Percentiles rank a stretch among this genome's conserved stretches.
phyloP scores from a whole-genome alignment of 2,329 filamentous ascomycete genomes.

The Neonectria magnoliae region DNA sequence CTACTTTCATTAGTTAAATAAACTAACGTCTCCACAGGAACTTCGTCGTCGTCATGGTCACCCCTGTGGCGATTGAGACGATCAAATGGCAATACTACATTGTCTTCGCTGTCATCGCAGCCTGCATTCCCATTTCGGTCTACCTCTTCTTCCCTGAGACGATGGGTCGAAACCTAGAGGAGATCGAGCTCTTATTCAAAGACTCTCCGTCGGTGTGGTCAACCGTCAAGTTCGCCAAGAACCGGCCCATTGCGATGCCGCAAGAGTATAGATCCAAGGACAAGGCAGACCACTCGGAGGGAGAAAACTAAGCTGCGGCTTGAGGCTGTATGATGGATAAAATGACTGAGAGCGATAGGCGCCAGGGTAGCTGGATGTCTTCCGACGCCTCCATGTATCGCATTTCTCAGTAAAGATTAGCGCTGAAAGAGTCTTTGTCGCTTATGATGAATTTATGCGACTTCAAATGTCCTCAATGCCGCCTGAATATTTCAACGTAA shows the following conservation, averaged over 20 bases:
- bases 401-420: neutral
- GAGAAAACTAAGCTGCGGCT: neutral
- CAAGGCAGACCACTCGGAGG: slow-evolving; percentile 38
- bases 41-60: slow-evolving; percentile 66
- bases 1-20: too few species aligned
- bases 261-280: slow-evolving; percentile 44
- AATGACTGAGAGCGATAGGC: neutral
- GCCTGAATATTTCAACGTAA: neutral
- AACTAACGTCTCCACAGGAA: slow-evolving; percentile 34
- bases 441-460: neutral
- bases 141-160: slow-evolving; percentile 52
- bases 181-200: slow-evolving; percentile 55
- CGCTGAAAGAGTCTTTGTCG: neutral
- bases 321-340: too few species aligned
- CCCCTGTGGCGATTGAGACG: slow-evolving; percentile 69
- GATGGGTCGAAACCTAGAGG: slow-evolving; percentile 60
- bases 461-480: neutral
- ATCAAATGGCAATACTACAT: slow-evolving; percentile 60
- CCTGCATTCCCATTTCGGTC: slow-evolving; percentile 54
- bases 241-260: slow-evolving; percentile 45
- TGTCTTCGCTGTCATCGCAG: slow-evolving; percentile 56
- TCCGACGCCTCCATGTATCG: neutral
- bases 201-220: slow-evolving; percentile 50
- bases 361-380: neutral
- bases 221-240: slow-evolving; percentile 51